Base-by-base conservation (phyloP, 495 filamentous ascomycete species). In the Talaromyces wortmannii region DNA sequence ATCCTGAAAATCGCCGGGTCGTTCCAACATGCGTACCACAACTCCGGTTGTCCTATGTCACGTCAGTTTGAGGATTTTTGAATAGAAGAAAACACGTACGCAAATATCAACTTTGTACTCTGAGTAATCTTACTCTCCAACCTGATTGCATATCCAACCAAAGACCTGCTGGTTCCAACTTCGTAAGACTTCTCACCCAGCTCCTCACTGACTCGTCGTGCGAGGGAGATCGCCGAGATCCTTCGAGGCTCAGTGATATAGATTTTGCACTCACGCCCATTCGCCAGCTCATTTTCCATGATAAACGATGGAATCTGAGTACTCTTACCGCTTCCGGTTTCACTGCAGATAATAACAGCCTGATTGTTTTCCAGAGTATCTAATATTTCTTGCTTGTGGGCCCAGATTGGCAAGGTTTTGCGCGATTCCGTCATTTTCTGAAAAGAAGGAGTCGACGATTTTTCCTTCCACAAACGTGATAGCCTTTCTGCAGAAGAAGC, bases 271-370 rank as follows among this genome's bases (percentile, higher is more conserved):
- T 79, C 72, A 40, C 83, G 87, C 7, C 91, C 91, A 45, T 84
- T 75, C 11, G 82, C 81, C 58, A 98, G 80, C 61, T 96, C 87
- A 57, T 95, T 81, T 61, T 98, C 94, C 2, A 98, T 73, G 16
- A 98, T 82, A 66, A 90, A 98, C 2, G 91, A 84, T 23, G 94
- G 94, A 5, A 96, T 88, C 66, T 98, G 94, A 0, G 94, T 98
- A 72, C 91, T 96, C 76, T 98, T 98, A 52, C 94, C 94, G 70
- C 83, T 96, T 63, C 94, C 94, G 12, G 94, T 98, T 71, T 97
- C 94, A 60, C 92, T 92, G 63, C 91, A 96, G 32, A 97, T 79
- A 53, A 97, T 96, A 6, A 92, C 80, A 5, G 92, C 85, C 63
- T 90, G 94, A 57, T 95, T 77, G 5, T 67, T 69, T 44, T 89